Evolutionary conservation across 148 eudicot genomes (phyloP), one percentile per base, ranked within the genome.

Genomic region (Arbutus unedo): DNA sequence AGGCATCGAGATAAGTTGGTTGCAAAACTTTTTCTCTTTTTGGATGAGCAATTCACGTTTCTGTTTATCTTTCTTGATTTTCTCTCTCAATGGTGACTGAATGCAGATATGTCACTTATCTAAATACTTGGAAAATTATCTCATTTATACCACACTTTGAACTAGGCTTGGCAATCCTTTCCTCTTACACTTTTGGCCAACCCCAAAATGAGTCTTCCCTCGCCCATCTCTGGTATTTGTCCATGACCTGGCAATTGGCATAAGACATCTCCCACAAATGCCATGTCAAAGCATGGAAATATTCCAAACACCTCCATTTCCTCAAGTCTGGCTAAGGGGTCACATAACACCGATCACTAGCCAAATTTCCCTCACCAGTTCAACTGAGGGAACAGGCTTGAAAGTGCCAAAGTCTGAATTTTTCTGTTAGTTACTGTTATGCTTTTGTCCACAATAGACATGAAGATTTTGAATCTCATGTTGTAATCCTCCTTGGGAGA

Each of bases 81-180:
- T 62, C 10, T 23, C 16, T 59, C 18, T 44, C 9, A 44, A 59
- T 79, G 81, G 41, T 44, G 54, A 19, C 59, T 55, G 3, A 18
- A 44, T 43, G 54, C 49, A 11, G 18, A 19, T 45, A 44, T 19
- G n/a, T 21, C 9, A 44, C 50, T 9, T 79, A 23, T 45, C 81
- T 78, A 59, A 43, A 44, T 59, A 49, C 21, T 21, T 45, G 16
- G 78, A 3, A 49, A n/a, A 75, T 45, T 15, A 50, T 19, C 78
- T 19, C 8, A 10, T 73, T 15, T 0, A 73, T 2, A 15, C 76
- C 19, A 6, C 56, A 50, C 38, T 75, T 16, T 79, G 25, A 19
- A 60, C 54, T 79, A 21, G 81, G 73, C 62, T 60, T 79, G 73
- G 56, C 43, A 79, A 62, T 62, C 14, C 15, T 79, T 64, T 25